Conservation (phyloP, 768 basidiomycete genomes). For the Mycena kentingensis region DNA sequence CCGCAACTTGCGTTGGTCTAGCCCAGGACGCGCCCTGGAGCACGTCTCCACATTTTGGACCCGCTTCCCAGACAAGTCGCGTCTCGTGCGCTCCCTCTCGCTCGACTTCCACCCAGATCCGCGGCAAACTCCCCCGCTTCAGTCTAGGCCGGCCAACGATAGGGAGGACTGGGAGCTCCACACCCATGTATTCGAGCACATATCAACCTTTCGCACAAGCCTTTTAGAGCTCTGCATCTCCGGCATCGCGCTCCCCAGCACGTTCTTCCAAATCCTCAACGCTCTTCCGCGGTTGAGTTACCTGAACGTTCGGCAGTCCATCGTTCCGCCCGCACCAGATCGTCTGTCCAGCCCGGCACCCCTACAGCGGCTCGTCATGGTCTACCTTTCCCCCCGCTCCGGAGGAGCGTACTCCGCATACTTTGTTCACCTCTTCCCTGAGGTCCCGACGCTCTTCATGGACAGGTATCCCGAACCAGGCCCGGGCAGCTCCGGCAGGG, state of each 20-base stretch:
- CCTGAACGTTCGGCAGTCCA: not conserved
- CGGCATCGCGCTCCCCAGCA: not conserved
- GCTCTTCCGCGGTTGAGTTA: not conserved
- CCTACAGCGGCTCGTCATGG: not conserved
- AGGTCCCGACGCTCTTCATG: not conserved
- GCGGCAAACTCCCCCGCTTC: no score
- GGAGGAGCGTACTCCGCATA: not conserved
- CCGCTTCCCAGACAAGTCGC: not conserved
- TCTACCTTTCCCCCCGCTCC: not conserved
- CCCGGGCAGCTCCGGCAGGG: no score
- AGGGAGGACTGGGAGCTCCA: no score
- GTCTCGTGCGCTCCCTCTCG: not conserved
- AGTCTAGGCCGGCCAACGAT: no score
- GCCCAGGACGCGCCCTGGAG: no score
- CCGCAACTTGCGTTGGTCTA: not conserved
- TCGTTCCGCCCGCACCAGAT: not conserved
- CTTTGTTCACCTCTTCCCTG: not conserved
- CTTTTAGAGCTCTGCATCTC: not conserved
- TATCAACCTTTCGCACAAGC: not conserved
- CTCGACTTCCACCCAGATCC: not conserved
- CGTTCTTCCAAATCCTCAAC: not conserved
- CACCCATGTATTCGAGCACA: not conserved
- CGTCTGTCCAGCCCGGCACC: not conserved
- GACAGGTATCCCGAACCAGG: no score
- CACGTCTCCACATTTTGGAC: not conserved